Conservation (phyloP, 2,329 filamentous ascomycete genomes). For the Paecilomyces dactylethromorphus region DNA sequence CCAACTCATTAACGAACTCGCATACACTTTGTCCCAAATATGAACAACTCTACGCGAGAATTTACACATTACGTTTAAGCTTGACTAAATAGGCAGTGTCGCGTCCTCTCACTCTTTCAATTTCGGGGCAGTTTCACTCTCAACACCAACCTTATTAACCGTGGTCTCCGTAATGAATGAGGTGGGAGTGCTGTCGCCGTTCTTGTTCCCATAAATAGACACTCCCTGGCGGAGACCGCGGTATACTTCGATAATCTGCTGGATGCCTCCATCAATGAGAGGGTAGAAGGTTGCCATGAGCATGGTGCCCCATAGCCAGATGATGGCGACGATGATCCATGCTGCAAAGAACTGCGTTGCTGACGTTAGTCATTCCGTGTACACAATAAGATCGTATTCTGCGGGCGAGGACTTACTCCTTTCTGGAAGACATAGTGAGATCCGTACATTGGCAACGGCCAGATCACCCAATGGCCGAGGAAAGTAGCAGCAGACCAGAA, state of each 20-base stretch:
- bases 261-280: slow-evolving; percentile 40
- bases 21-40: too few relatives aligned
- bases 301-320: slow-evolving; percentile 50
- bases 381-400: background rate
- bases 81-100: too few relatives aligned
- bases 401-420: slow-evolving; percentile 16
- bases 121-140: background rate
- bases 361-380: background rate
- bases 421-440: slow-evolving; percentile 45
- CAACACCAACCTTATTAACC: background rate
- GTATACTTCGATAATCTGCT: slow-evolving; percentile 19
- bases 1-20: too few relatives aligned
- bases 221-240: background rate
- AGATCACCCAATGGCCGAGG: slow-evolving; percentile 48
- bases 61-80: too few relatives aligned
- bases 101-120: background rate
- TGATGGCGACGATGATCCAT: slow-evolving; percentile 46
- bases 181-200: background rate
- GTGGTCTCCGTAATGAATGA: background rate
- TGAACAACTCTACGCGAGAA: too few relatives aligned
- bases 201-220: background rate
- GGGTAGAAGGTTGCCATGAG: slow-evolving; percentile 46
- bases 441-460: slow-evolving; percentile 51
- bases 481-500: slow-evolving; percentile 46
- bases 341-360: slow-evolving; percentile 39